Evolutionary conservation across 768 basidiomycete genomes (phyloP), one percentile per base, ranked within the genome.

Genomic region (Podaxis mareebaensis): DNA sequence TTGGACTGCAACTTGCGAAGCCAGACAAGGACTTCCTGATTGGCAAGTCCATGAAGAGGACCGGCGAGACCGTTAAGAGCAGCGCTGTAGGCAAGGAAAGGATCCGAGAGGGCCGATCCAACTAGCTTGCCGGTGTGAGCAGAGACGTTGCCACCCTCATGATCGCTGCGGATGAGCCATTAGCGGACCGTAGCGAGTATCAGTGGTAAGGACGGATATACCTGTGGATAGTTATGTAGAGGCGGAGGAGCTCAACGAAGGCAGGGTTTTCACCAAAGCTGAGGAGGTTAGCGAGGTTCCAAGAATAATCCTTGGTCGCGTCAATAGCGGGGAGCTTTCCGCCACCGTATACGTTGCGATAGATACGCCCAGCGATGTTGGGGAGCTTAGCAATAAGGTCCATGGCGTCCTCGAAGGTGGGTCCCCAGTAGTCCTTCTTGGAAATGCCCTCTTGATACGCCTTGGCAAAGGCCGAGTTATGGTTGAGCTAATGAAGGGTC

Each of bases 101-200:
- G 96, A 74, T 99, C 96, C 0, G 96, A 96, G 63, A 99, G 90
- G 58, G 96, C 96, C 60, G 95, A 95, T 60, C 93, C 94, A 67
- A 96, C 95, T 22, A 95, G 83, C 77, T 96, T 93, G 63, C 92
- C 92, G 22, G 94, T 91, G 81, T 96, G 94, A 1, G 94, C 95
- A 57, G 96, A 98, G 65, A 99, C 96, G 69, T 99, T 99, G 51
- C 96, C 96, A 74, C 96, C 96, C 78, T 99, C 96, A 78, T 99
- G 96, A 73, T 99, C 96, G 74, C 91, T 90, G 22, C 24, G 26
- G 26, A 33, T 1, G 53, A 8, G 22, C 4, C 20, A 55, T 68
- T 12, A 58, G 52, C 30, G 30, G 42, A 38, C 49, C 51, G 49
- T 12, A 63, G 55, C 57, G 57, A 30, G 42, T 1, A 58, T 49